phyloP scores from a whole-genome alignment of 2,329 filamentous ascomycete genomes.

The Talaromyces islandicus region DNA sequence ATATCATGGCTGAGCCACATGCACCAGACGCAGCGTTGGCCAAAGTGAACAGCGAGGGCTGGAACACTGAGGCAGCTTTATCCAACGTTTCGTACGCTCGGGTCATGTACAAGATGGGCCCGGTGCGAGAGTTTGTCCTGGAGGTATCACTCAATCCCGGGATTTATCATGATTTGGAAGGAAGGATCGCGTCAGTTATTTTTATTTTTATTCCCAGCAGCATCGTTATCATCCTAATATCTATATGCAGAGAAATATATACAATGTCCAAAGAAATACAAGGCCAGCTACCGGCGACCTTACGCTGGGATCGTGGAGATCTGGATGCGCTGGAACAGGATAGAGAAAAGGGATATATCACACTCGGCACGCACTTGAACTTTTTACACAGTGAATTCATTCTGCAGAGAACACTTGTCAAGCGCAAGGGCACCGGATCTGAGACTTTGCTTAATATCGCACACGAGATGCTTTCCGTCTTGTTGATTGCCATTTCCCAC shows the following conservation, averaged over 20 bases:
- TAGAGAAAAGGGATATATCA: constrained; percentile 11
- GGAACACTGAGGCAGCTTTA: constrained; percentile 14
- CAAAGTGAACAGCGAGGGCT: constrained; percentile 15
- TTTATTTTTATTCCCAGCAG: neutral
- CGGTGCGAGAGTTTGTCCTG: constrained; percentile 13
- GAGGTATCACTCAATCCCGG: constrained; percentile 8
- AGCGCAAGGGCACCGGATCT: constrained; percentile 15
- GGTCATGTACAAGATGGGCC: constrained; percentile 5
- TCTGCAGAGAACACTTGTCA: constrained; percentile 17
- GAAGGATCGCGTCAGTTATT: neutral
- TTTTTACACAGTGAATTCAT: constrained; percentile 21
- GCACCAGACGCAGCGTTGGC: constrained; percentile 8
- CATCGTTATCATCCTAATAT: neutral
- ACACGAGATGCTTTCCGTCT: constrained; percentile 17
- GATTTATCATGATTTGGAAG: constrained; percentile 12
- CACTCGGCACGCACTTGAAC: constrained; percentile 14
- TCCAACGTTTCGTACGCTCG: constrained; percentile 2
- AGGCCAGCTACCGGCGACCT: neutral
- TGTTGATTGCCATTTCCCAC: constrained; percentile 12
- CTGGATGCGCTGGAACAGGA: neutral
- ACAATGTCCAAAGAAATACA: neutral
- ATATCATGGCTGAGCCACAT: constrained; percentile 13
- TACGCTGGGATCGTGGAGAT: neutral
- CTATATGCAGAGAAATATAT: neutral
- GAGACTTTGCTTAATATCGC: constrained; percentile 16